These are phyloP conservation scores for Starmerella stigmatis DNA, from an alignment of 805 yeast genomes.

Conservation along the genomic window DNA sequence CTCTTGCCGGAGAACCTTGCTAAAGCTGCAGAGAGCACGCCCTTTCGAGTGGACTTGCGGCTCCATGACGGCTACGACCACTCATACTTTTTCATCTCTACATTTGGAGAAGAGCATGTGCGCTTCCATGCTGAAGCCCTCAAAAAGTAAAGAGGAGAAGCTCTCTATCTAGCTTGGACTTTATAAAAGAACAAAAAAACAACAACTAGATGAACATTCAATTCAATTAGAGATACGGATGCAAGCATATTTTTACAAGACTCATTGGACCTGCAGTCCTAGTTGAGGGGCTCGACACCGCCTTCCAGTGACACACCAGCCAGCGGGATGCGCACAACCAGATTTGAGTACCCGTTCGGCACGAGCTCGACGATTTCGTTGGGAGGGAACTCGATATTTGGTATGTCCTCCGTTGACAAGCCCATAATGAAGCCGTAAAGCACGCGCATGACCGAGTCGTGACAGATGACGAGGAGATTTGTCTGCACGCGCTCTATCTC, in stretches of 20 bases:
- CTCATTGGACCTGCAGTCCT: background rate
- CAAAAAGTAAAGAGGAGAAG: no score
- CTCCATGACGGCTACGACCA: conserved; percentile 82
- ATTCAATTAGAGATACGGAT: background rate
- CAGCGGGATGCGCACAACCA: conserved; percentile 23
- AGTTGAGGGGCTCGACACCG: conserved; percentile 21
- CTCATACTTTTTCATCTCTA: conserved; percentile 72
- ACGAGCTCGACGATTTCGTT: conserved; percentile 75
- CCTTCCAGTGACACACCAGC: conserved; percentile 24
- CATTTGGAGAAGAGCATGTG: conserved; percentile 75
- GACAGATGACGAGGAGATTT: conserved; percentile 83
- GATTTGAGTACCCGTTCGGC: conserved; percentile 24
- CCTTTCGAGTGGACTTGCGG: conserved; percentile 48
- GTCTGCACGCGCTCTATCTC: conserved; percentile 83
- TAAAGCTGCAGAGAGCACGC: conserved; percentile 47
- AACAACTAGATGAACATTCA: background rate
- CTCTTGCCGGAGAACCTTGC: conserved; percentile 66
- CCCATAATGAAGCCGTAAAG: conserved; percentile 94
- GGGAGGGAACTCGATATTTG: conserved; percentile 63
- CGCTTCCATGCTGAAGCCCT: conserved; percentile 62
- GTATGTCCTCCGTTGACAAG: conserved; percentile 75
- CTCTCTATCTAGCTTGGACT: no score
- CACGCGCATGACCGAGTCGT: conserved; percentile 79
- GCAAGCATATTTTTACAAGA: background rate
- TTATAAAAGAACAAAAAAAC: background rate